Evolutionary conservation across 2,329 filamentous ascomycete species (phyloP).

Genomic region (Colletotrichum orbiculare): DNA sequence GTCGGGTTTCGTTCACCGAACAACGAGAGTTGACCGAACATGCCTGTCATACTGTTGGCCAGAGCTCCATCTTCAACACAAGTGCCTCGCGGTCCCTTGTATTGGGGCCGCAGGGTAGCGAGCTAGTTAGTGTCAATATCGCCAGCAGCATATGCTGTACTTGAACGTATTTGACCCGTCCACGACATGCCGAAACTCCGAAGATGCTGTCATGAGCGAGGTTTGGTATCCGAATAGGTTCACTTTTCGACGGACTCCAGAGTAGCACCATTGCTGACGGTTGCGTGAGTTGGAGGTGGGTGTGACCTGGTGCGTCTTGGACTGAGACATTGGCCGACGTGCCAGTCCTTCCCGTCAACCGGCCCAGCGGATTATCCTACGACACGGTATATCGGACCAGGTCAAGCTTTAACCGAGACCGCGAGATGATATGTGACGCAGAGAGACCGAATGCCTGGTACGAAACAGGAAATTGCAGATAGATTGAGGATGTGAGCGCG

Average conservation of each 20-base stretch:
- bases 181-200: too few species aligned
- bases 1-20: slow-evolving; percentile 14
- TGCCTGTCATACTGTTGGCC: not conserved
- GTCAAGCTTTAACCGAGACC: too few species aligned
- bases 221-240: not conserved
- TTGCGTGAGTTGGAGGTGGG: not conserved
- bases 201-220: not conserved
- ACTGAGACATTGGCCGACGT: slow-evolving; percentile 15
- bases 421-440: too few species aligned
- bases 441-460: too few species aligned
- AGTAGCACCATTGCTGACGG: not conserved
- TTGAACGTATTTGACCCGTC: too few species aligned
- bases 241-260: not conserved
- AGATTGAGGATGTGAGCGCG: not conserved
- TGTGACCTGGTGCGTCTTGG: slow-evolving; percentile 18
- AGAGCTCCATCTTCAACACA: slow-evolving; percentile 13
- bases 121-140: too few species aligned
- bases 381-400: too few species aligned
- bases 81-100: too few species aligned
- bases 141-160: too few species aligned
- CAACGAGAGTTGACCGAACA: slow-evolving; percentile 20
- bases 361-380: not conserved
- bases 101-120: too few species aligned
- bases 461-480: not conserved
- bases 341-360: not conserved